Conservation (phyloP, 805 yeast species). For the Phaffomyces antillensis region DNA sequence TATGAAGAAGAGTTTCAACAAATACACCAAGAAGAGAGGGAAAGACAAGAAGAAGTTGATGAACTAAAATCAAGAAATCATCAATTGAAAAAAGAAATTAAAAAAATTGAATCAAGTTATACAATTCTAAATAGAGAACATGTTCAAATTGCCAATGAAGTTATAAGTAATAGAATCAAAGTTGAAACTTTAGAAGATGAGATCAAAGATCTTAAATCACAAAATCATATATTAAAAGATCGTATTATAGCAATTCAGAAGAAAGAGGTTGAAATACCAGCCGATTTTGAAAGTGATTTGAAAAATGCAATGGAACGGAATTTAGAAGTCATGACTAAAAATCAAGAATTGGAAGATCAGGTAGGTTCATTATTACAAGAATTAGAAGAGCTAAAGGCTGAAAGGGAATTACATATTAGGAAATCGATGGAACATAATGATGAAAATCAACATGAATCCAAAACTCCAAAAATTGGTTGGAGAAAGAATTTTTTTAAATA, state of each 20-base stretch:
- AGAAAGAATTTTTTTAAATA: slow-evolving; percentile 18
- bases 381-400: slow-evolving; percentile 28
- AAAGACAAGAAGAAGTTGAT: slow-evolving; percentile 57
- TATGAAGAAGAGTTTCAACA: slow-evolving; percentile 71
- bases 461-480: slow-evolving; percentile 11
- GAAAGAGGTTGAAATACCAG: slow-evolving; percentile 31
- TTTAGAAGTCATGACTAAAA: slow-evolving; percentile 58
- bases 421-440: not conserved
- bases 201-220: slow-evolving; percentile 48
- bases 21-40: slow-evolving; percentile 66
- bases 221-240: slow-evolving; percentile 40
- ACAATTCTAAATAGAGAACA: slow-evolving; percentile 74
- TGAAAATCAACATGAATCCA: not conserved
- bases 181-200: slow-evolving; percentile 74
- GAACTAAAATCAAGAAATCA: slow-evolving; percentile 65
- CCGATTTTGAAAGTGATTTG: slow-evolving; percentile 42
- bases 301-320: slow-evolving; percentile 55
- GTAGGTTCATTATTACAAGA: slow-evolving; percentile 36
- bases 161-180: slow-evolving; percentile 72
- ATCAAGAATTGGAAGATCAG: slow-evolving; percentile 49
- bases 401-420: not conserved
- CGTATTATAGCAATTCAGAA: slow-evolving; percentile 23
- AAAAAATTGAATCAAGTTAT: slow-evolving; percentile 63
- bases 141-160: slow-evolving; percentile 76
- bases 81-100: slow-evolving; percentile 62